Conservation (phyloP, 2,329 filamentous ascomycete genomes). For the Trichoderma koningii region DNA sequence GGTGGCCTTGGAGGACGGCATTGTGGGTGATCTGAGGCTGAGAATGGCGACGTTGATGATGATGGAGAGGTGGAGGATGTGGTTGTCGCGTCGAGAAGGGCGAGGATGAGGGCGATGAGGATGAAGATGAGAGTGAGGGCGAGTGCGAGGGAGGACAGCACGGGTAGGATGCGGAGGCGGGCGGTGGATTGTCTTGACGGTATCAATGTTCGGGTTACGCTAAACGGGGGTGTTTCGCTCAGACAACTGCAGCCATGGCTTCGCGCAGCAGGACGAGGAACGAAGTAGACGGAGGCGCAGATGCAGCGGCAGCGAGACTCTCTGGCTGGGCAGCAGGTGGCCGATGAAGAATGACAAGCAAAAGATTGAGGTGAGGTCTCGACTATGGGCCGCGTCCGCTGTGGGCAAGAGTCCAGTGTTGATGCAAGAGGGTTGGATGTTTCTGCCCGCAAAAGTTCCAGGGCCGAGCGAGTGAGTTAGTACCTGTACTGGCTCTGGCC, state of each 20-base stretch:
- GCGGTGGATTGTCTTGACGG: not conserved
- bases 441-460: constrained; percentile 19
- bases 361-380: constrained; percentile 1
- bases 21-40: constrained; percentile 34
- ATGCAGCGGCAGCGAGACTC: constrained; percentile 1
- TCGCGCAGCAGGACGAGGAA: constrained; percentile 31
- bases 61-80: not conserved
- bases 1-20: constrained; percentile 57
- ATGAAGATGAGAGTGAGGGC: not conserved
- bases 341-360: not conserved
- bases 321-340: constrained; percentile 7
- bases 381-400: constrained; percentile 19
- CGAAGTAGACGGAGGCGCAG: constrained; percentile 1
- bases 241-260: constrained; percentile 46
- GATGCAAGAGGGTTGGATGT: constrained; percentile 3
- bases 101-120: not conserved
- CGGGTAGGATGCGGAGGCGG: constrained; percentile 7
- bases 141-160: constrained; percentile 1
- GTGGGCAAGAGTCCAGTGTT: not conserved
- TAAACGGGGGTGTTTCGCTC: constrained; percentile 32
- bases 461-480: no score
- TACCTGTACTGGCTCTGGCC: constrained; percentile 26
- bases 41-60: constrained; percentile 21
- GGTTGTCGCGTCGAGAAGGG: not conserved
- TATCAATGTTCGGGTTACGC: constrained; percentile 9